A percentile compares a stretch with the other conserved stretches of the same genome.
phyloP scores from a whole-genome alignment of 163 green algal species.

The Dunaliella salina region DNA sequence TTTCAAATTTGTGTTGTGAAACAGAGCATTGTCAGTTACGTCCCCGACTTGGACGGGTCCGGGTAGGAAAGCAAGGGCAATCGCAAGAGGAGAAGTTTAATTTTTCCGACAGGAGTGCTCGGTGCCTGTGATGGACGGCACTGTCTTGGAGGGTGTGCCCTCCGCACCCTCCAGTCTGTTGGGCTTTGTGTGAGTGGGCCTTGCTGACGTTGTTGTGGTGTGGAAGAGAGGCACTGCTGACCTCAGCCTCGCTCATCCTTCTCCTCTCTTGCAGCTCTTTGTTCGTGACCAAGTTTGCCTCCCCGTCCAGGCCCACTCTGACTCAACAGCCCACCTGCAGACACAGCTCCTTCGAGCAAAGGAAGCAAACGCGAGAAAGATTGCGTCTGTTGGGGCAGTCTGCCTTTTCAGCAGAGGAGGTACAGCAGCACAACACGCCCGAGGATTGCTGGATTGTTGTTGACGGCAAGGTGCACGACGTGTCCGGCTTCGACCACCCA shows the following conservation, averaged over 20 bases:
- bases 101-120: too few species aligned
- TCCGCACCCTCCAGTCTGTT: neutral
- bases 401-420: conserved; percentile 13
- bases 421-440: conserved; percentile 24
- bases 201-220: neutral
- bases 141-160: too few species aligned
- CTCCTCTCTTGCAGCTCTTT: neutral
- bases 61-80: too few species aligned
- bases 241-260: neutral
- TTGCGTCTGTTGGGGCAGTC: too few species aligned
- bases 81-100: too few species aligned
- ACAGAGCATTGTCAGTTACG: too few species aligned
- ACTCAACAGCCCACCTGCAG: neutral
- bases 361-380: too few species aligned
- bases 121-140: too few species aligned
- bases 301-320: neutral
- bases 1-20: too few species aligned
- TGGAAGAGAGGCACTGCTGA: neutral
- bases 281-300: neutral
- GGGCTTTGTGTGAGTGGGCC: too few species aligned
- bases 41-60: too few species aligned
- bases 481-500: conserved; percentile 40
- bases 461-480: conserved; percentile 53
- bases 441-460: conserved; percentile 46
- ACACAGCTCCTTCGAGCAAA: neutral